phyloP scores from a whole-genome alignment of 2,329 filamentous ascomycete species.

The Calonectria naviculata region DNA sequence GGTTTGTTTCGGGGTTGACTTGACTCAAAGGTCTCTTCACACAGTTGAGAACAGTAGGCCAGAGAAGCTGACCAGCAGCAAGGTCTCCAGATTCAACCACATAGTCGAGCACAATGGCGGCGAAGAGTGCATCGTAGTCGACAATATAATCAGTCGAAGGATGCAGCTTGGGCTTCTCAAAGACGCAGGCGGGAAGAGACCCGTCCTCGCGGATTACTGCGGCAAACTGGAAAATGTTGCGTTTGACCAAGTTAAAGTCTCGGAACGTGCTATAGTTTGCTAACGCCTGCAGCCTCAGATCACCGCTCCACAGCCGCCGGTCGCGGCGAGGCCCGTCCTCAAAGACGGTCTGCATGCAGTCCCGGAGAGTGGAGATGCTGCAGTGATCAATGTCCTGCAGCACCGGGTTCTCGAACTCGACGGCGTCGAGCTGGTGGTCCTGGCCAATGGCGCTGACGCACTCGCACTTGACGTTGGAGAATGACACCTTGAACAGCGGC shows the following conservation, averaged over 20 bases:
- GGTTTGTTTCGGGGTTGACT: constrained; percentile 32
- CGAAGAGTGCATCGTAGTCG: constrained; percentile 50
- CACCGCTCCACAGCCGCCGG: constrained; percentile 50
- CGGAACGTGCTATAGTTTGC: constrained; percentile 50
- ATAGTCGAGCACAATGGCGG: constrained; percentile 46
- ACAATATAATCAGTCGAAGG: constrained; percentile 48
- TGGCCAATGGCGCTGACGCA: constrained; percentile 43
- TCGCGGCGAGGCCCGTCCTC: constrained; percentile 51
- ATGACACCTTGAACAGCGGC: constrained; percentile 45
- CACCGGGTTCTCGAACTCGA: constrained; percentile 29
- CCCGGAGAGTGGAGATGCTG: constrained; percentile 46
- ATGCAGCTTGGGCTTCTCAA: constrained; percentile 45
- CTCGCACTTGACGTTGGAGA: constrained; percentile 40
- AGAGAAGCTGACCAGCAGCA: constrained; percentile 41
- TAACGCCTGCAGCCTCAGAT: constrained; percentile 48
- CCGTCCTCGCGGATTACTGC: constrained; percentile 45
- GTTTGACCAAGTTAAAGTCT: constrained; percentile 46
- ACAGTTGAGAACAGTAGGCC: constrained; percentile 44
- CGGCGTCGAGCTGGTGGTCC: constrained; percentile 24
- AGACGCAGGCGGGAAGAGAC: constrained; percentile 47
- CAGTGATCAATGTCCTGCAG: constrained; percentile 43
- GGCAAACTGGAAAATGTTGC: constrained; percentile 50
- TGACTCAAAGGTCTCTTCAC: constrained; percentile 40
- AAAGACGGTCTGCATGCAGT: constrained; percentile 53
- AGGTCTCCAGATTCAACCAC: constrained; percentile 43